Conservation (phyloP, 306 rosid species). For the Hippophae tibetana region DNA sequence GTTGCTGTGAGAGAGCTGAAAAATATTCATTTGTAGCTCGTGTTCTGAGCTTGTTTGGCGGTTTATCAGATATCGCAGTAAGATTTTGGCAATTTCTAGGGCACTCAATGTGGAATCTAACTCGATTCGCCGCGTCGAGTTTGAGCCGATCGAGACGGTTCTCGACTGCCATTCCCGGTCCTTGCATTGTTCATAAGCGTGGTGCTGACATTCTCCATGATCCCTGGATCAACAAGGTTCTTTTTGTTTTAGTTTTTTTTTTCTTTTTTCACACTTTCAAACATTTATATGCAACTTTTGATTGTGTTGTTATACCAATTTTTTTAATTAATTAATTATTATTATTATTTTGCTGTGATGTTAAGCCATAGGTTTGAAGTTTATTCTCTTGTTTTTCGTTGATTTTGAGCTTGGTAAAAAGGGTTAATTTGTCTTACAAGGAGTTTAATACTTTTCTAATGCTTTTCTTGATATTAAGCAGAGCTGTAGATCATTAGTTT, state of each 20-base stretch:
- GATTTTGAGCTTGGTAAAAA: too few relatives aligned
- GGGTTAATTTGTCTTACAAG: too few relatives aligned
- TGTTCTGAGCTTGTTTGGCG: neutral
- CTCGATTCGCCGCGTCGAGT: constrained; percentile 51
- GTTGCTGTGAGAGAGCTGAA: too few relatives aligned
- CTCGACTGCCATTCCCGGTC: constrained; percentile 82
- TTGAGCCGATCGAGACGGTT: constrained; percentile 53
- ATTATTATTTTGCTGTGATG: too few relatives aligned
- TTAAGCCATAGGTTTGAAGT: too few relatives aligned
- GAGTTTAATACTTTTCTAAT: too few relatives aligned
- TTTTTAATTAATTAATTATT: too few relatives aligned
- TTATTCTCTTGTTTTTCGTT: too few relatives aligned
- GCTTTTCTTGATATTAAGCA: too few relatives aligned
- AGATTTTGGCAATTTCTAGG: neutral
- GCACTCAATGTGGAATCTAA: constrained; percentile 64
- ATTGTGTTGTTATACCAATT: too few relatives aligned
- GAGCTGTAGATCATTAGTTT: too few relatives aligned
- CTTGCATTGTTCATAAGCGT: constrained; percentile 91
- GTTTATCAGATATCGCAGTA: neutral
- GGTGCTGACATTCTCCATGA: constrained; percentile 98
- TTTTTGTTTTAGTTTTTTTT: neutral
- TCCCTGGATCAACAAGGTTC: constrained; percentile 99
- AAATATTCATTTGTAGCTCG: too few relatives aligned
- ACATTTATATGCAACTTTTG: neutral
- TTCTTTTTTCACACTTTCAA: neutral